phyloP scores from a whole-genome alignment of 176 grass and related monocot species.

The Bromus sterilis region DNA sequence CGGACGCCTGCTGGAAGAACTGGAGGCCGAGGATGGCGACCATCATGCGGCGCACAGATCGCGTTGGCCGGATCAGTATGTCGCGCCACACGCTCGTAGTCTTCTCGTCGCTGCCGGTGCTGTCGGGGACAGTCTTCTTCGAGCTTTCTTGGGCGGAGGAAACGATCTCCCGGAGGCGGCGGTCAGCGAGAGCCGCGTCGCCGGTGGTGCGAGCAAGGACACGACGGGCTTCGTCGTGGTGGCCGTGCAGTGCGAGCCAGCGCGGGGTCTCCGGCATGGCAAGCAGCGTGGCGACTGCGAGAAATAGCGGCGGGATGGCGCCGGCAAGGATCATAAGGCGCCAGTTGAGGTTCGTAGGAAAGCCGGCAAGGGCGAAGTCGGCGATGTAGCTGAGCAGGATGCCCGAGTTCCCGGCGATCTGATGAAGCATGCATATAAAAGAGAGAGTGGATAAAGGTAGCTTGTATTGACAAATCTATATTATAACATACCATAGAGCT shows the following conservation, averaged over 20 bases:
- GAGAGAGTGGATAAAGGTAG: neutral
- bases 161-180: conserved; percentile 31
- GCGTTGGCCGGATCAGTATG: conserved; percentile 30
- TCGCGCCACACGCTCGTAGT: conserved; percentile 33
- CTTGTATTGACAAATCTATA: neutral
- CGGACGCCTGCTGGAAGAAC: conserved; percentile 69
- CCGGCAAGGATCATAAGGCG: conserved; percentile 58
- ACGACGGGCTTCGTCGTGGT: conserved; percentile 21
- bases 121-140: neutral
- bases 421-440: neutral
- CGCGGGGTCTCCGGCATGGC: conserved; percentile 69
- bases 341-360: conserved; percentile 40
- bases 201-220: conserved; percentile 35
- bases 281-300: conserved; percentile 14
- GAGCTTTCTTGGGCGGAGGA: conserved; percentile 12
- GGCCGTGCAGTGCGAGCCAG: conserved; percentile 63
- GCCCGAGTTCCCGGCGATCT: conserved; percentile 54
- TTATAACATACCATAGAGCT: no score
- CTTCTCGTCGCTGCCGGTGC: neutral
- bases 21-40: conserved; percentile 43
- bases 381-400: conserved; percentile 65
- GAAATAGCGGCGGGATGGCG: conserved; percentile 54
- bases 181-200: conserved; percentile 9
- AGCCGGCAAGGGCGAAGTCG: conserved; percentile 43
- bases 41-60: conserved; percentile 31